Evolutionary conservation across 2,329 filamentous ascomycete genomes (phyloP).

Genomic region (Ophiosphaerella korrae): DNA sequence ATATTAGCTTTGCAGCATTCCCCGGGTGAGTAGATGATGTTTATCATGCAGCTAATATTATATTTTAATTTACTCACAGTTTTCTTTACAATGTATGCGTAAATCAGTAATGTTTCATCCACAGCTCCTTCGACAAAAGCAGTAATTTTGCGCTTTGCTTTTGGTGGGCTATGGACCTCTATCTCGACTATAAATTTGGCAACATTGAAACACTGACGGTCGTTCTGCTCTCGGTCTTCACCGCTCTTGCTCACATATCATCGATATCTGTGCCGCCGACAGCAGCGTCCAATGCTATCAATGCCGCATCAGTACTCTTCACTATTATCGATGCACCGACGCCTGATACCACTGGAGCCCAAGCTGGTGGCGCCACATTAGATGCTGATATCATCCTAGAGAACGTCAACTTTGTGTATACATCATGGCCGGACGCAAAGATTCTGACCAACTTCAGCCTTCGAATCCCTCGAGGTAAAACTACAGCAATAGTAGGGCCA

Average conservation of each 20-base stretch:
- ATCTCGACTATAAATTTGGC: conserved; percentile 1
- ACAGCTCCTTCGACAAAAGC: background rate
- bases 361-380: conserved; percentile 14
- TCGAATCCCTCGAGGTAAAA: conserved; percentile 83
- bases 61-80: conserved; percentile 8
- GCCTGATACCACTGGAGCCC: conserved; percentile 12
- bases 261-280: conserved; percentile 24
- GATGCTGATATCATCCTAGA: conserved; percentile 31
- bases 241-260: conserved; percentile 21
- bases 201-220: conserved; percentile 1
- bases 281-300: conserved; percentile 19
- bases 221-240: conserved; percentile 30
- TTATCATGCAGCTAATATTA: background rate
- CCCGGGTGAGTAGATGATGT: conserved; percentile 13
- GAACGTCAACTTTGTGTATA: conserved; percentile 32
- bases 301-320: conserved; percentile 28
- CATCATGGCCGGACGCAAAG: conserved; percentile 72
- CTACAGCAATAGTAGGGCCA: conserved; percentile 87
- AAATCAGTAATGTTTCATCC: background rate
- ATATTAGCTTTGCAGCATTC: conserved; percentile 26
- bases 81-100: conserved; percentile 32
- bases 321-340: conserved; percentile 30
- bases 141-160: conserved; percentile 33
- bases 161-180: conserved; percentile 32
- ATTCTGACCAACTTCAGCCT: conserved; percentile 84